Evolutionary conservation across 1,139 yeast species (phyloP), one percentile per base, ranked within the genome.

Genomic region (Suhomyces wounanorum): DNA sequence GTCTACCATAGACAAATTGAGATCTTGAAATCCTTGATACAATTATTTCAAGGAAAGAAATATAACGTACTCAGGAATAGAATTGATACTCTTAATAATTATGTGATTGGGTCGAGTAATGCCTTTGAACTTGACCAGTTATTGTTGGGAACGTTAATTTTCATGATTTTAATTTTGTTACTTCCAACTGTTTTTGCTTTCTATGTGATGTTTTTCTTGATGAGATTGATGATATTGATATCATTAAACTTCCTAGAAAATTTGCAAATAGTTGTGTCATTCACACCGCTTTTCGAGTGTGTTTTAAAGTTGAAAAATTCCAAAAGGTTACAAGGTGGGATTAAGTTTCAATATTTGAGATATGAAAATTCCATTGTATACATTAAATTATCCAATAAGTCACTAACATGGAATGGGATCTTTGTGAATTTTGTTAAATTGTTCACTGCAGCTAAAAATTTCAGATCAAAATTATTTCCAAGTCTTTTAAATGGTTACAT

Each of bases 121-220:
- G 78, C 81, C 58, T 92, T 89, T 65, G 94, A 89, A 52, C 73
- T 92, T 36, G 97, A 94, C 65, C 97, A 92, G 62, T 74, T 94
- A 52, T 73, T 95, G 48, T 72, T 94, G 65, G 99, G 99, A 0
- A 94, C 97, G 0, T 78, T 95, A 52, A 68, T 94, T 31, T 94
- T 94, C 69, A 90, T 95, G 55, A 82, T 92, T 16, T 72, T 90
- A 53, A 70, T 87, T 0, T 88, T 91, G 57, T 72, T 95, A 43
- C 68, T 91, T 47, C 99, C 99, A 1, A 94, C 99, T 0, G 87
- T 90, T 4, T 68, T 87, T 62, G 95, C 95, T 36, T 94, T 92
- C 64, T 94, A 95, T 64, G 63, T 85, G 36, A 82, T 87, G 44
- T 94, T 90, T 66, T 87, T 90, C 21, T 57, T 79, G 0, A 70